A percentile compares a stretch with the other conserved stretches of the same genome.
Evolutionary conservation across 2,329 filamentous ascomycete species (phyloP).

Genomic region (Capronia americana): DNA sequence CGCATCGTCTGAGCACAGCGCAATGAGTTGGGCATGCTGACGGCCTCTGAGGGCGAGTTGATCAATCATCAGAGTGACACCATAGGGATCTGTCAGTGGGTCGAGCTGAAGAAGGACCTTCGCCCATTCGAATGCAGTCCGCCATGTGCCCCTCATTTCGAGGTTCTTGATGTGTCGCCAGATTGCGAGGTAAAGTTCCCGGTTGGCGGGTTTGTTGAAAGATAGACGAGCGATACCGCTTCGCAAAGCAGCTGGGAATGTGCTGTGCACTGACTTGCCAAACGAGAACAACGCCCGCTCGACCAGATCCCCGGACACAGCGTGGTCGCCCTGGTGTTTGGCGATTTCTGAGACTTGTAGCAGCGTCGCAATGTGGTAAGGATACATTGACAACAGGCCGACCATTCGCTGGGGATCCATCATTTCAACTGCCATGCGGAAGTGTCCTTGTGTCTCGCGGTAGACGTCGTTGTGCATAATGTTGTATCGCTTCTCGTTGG

Average conservation of each 20-base stretch:
- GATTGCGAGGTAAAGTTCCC: slow-evolving; percentile 88
- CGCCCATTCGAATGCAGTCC: slow-evolving; percentile 91
- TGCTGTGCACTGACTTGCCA: slow-evolving; percentile 83
- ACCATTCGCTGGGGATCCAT: slow-evolving; percentile 87
- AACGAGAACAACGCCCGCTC: slow-evolving; percentile 93
- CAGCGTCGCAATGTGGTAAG: slow-evolving; percentile 93
- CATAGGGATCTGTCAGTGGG: slow-evolving; percentile 78
- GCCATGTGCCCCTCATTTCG: slow-evolving; percentile 87
- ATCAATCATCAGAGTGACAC: slow-evolving; percentile 79
- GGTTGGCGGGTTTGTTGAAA: slow-evolving; percentile 82
- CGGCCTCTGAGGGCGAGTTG: slow-evolving; percentile 81
- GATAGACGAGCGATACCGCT: slow-evolving; percentile 80
- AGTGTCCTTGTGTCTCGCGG: slow-evolving; percentile 74
- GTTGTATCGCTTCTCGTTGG: slow-evolving; percentile 73
- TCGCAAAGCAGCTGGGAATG: slow-evolving; percentile 77
- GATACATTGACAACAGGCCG: slow-evolving; percentile 72
- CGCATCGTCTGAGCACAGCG: slow-evolving; percentile 64
- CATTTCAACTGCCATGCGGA: slow-evolving; percentile 77
- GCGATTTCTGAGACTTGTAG: slow-evolving; percentile 92
- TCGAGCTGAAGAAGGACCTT: slow-evolving; percentile 81
- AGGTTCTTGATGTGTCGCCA: slow-evolving; percentile 89
- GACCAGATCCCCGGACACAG: slow-evolving; percentile 82
- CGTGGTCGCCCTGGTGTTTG: slow-evolving; percentile 87
- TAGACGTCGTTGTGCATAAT: slow-evolving; percentile 79
- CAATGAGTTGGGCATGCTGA: slow-evolving; percentile 76